These are phyloP conservation scores for Artemisia argyi DNA, from an alignment of 129 eudicot genomes.

Conservation along the genomic window DNA sequence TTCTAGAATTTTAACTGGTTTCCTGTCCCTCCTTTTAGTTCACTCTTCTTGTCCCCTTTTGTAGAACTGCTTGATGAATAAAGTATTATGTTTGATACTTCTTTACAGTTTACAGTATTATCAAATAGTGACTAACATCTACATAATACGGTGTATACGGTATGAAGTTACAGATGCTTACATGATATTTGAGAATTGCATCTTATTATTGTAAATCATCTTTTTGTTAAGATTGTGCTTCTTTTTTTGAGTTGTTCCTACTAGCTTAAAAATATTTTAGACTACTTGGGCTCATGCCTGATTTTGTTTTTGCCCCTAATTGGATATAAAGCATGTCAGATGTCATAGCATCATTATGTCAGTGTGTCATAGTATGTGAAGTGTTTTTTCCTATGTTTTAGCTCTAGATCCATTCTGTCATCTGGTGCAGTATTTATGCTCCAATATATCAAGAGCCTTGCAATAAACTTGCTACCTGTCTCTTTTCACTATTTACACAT, in stretches of 20 bases:
- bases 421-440: too few species aligned
- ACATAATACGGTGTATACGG: constrained; percentile 3
- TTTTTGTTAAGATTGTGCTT: background rate
- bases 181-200: background rate
- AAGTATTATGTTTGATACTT: background rate
- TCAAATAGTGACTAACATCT: background rate
- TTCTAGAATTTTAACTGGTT: constrained; percentile 1
- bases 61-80: constrained; percentile 14
- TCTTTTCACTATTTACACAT: too few species aligned
- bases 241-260: background rate
- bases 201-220: background rate
- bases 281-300: too few species aligned
- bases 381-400: too few species aligned
- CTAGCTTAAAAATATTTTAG: too few species aligned
- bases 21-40: constrained; percentile 1
- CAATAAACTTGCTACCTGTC: too few species aligned
- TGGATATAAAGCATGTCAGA: too few species aligned
- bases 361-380: background rate
- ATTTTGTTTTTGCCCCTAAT: too few species aligned
- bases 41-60: background rate
- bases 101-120: background rate
- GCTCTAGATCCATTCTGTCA: too few species aligned
- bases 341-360: constrained; percentile 3
- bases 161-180: background rate
- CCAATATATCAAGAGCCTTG: too few species aligned